Evolutionary conservation across 495 filamentous ascomycete genomes (phyloP).

Genomic region (Aspergillus incahuasiensis): DNA sequence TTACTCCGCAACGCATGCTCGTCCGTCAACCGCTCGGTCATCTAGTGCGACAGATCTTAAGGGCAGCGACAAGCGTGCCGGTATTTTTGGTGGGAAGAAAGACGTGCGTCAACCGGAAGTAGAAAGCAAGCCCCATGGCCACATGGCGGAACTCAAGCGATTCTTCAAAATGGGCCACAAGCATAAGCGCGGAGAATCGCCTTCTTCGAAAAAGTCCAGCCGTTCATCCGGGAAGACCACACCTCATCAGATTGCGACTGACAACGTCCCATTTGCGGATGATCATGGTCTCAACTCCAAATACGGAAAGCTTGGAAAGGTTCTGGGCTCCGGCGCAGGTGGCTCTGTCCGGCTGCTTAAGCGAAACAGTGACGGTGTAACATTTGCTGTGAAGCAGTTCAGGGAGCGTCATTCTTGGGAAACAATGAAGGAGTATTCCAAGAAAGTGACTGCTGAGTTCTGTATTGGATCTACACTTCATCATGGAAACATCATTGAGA

Average conservation of each 20-base stretch:
- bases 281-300: slow-evolving; percentile 87
- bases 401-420: slow-evolving; percentile 90
- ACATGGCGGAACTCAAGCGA: slow-evolving; percentile 90
- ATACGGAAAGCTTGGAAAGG: slow-evolving; percentile 92
- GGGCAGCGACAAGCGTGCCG: slow-evolving; percentile 39
- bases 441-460: slow-evolving; percentile 99
- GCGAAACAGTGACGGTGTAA: slow-evolving; percentile 79
- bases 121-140: slow-evolving; percentile 54
- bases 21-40: slow-evolving; percentile 39
- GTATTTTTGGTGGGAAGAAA: slow-evolving; percentile 46
- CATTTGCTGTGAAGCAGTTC: slow-evolving; percentile 98
- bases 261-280: slow-evolving; percentile 85
- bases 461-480: slow-evolving; percentile 96
- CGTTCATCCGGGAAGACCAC: slow-evolving; percentile 51
- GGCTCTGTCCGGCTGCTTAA: slow-evolving; percentile 95
- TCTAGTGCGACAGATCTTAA: slow-evolving; percentile 46
- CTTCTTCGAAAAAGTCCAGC: slow-evolving; percentile 42
- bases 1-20: slow-evolving; percentile 24
- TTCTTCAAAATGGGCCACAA: slow-evolving; percentile 75
- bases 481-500: slow-evolving; percentile 98
- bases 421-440: slow-evolving; percentile 88
- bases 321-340: slow-evolving; percentile 89
- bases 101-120: slow-evolving; percentile 41
- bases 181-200: slow-evolving; percentile 62
- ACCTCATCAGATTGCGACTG: slow-evolving; percentile 50